Conservation (phyloP, 495 filamentous ascomycete species). For the Pyronema domesticum region DNA sequence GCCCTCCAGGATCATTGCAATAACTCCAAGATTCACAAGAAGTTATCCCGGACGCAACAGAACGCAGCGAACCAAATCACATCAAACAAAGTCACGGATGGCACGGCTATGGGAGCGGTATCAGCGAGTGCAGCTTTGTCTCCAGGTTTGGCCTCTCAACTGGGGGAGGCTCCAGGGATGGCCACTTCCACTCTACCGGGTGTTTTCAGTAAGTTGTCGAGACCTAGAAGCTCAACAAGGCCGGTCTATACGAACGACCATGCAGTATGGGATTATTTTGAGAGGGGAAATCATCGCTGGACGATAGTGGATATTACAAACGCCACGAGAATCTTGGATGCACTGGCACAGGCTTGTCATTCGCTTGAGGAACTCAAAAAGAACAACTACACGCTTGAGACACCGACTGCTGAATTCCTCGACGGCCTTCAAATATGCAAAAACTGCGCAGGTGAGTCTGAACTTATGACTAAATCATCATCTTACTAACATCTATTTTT, state of each 20-base stretch:
- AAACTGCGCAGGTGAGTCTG: conserved; percentile 12
- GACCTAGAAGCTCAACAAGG: too few relatives aligned
- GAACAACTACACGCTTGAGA: conserved; percentile 9
- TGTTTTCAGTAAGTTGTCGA: too few relatives aligned
- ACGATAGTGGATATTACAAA: not conserved
- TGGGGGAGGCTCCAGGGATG: not conserved
- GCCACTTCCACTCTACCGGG: not conserved
- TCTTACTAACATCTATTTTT: conserved; percentile 2
- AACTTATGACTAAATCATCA: not conserved
- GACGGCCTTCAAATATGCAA: conserved; percentile 13
- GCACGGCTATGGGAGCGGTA: not conserved
- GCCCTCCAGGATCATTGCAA: not conserved
- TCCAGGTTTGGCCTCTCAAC: not conserved
- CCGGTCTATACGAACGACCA: too few relatives aligned
- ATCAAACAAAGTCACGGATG: not conserved
- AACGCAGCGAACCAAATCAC: not conserved
- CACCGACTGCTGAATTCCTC: conserved; percentile 4
- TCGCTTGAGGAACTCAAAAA: conserved; percentile 2
- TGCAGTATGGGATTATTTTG: not conserved
- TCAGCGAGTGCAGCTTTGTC: not conserved
- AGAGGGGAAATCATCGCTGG: not conserved
- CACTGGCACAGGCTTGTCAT: not conserved
- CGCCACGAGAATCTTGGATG: not conserved
- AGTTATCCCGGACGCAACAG: not conserved
- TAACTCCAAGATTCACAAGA: not conserved